Base-by-base conservation (phyloP, 2,329 filamentous ascomycete species). In the Cordyceps sp. region DNA sequence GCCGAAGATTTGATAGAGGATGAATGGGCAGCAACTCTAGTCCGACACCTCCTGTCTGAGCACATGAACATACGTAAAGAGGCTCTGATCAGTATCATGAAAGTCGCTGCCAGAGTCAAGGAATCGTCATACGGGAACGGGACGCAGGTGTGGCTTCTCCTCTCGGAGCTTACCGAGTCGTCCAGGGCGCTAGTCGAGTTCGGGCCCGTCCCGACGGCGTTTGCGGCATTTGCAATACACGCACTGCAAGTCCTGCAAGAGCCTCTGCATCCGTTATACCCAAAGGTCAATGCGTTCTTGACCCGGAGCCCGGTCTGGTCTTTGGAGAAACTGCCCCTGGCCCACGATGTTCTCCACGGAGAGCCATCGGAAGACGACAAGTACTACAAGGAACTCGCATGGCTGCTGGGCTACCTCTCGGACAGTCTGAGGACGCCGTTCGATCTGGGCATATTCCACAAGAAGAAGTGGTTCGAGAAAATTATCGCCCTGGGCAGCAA, bases 241-340 rank as follows among this genome's bases (percentile, higher is more conserved):
- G 73, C 76, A 2, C 62, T 93, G 7, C 58, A 67, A 2, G 72
- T 93, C 13, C 57, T 93, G 29, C 68, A 65, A 16, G 76, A 83
- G 38, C 88, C 88, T 1, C 64, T 84, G 13, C 83, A 93, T 47
- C 72, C 71, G 37, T 68, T 94, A 24, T 96, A 93, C 50, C 71
- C 74, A 36, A 93, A 93, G 49, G 60, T 90, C 54, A 93, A 93
- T 58, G 63, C 66, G 6, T 94, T 86, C 50, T 68, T 96, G 23
- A 82, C 82, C 16, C 74, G 74, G 32, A 70, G 74, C 0, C 86
- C 88, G 1, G 54, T 64, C 17, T 96, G 88, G 88, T 65, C 75
- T 10, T 48, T 76, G 14, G 71, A 81, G 36, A 76, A 73, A 46
- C 70, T 90, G 17, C 68, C 90, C 7, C 62, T 88, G n/a, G 71